A percentile compares a stretch with the other conserved stretches of the same genome.
Conservation (phyloP, 23 red algal species). For the Gracilaria gracilis region DNA sequence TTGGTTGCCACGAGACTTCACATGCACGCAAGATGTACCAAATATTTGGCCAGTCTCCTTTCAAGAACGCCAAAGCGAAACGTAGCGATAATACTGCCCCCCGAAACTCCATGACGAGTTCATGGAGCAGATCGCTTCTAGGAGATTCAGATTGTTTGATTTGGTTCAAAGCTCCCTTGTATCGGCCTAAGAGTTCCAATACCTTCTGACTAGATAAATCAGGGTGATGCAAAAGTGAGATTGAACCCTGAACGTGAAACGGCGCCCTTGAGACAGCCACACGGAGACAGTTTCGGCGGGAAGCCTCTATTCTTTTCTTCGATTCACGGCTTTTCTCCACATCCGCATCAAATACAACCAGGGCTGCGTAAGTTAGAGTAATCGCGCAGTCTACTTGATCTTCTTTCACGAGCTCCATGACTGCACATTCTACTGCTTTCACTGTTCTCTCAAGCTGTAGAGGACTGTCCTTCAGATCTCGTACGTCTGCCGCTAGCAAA, state of each 20-base stretch:
- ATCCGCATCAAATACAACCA: constrained; percentile 16
- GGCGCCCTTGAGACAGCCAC: constrained; percentile 53
- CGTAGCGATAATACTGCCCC: constrained; percentile 39
- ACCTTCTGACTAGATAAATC: constrained; percentile 21
- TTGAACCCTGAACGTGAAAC: constrained; percentile 61
- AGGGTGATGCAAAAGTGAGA: constrained; percentile 61
- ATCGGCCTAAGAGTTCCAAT: constrained; percentile 37
- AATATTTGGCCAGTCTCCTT: constrained; percentile 67
- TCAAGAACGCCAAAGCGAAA: constrained; percentile 58
- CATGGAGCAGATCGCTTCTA: constrained; percentile 30
- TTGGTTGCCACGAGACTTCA: constrained; percentile 58
- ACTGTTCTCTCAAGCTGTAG: constrained; percentile 19
- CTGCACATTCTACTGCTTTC: constrained; percentile 39
- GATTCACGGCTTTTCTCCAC: background rate
- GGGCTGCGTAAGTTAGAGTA: constrained; percentile 35
- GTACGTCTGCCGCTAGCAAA: constrained; percentile 7
- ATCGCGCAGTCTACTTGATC: constrained; percentile 64
- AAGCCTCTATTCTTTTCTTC: constrained; percentile 1
- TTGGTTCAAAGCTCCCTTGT: constrained; percentile 17
- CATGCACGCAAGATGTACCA: constrained; percentile 56
- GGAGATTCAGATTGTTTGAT: constrained; percentile 28
- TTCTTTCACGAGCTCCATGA: constrained; percentile 48
- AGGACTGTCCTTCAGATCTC: constrained; percentile 30
- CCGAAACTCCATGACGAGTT: constrained; percentile 44
- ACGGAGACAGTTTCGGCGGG: constrained; percentile 51